Evolutionary conservation across 2,329 filamentous ascomycete species (phyloP).

Genomic region (Fusarium multiceps): DNA sequence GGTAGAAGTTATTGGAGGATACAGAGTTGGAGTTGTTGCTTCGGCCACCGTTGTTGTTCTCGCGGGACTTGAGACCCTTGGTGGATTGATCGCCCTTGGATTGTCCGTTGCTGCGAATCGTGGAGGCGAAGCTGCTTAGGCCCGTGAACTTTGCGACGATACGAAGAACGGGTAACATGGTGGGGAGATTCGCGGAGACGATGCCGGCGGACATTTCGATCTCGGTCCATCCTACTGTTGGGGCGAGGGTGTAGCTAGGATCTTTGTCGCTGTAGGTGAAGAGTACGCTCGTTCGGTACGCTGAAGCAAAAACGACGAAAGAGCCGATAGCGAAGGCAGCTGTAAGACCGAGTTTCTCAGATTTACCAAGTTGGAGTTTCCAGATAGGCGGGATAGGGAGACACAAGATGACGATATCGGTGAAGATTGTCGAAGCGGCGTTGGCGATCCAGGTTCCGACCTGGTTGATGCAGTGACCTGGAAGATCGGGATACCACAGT

Average conservation of each 20-base stretch:
- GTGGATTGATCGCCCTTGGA: constrained; percentile 41
- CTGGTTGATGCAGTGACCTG: constrained; percentile 61
- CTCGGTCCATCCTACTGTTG: constrained; percentile 59
- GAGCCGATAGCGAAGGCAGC: constrained; percentile 58
- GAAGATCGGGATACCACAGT: constrained; percentile 58
- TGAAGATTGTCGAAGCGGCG: constrained; percentile 59
- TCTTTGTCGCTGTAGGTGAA: constrained; percentile 56
- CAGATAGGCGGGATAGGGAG: constrained; percentile 60
- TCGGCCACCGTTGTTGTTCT: neutral
- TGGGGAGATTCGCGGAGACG: constrained; percentile 64
- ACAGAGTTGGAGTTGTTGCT: constrained; percentile 30
- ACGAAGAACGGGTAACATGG: constrained; percentile 59
- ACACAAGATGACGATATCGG: constrained; percentile 58
- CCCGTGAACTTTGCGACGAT: constrained; percentile 55
- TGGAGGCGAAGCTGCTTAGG: constrained; percentile 41
- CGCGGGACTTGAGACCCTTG: constrained; percentile 29
- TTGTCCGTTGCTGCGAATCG: constrained; percentile 35
- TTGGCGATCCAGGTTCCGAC: constrained; percentile 63
- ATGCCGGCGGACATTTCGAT: constrained; percentile 64
- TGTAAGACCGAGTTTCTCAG: constrained; percentile 58
- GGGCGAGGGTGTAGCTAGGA: constrained; percentile 60
- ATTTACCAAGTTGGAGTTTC: constrained; percentile 55
- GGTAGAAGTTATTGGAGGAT: constrained; percentile 46
- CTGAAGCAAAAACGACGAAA: constrained; percentile 62
- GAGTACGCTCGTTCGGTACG: constrained; percentile 60